Evolutionary conservation across 2,329 filamentous ascomycete genomes (phyloP), one percentile per base, ranked within the genome.

Genomic region (Lachnellula suecica): DNA sequence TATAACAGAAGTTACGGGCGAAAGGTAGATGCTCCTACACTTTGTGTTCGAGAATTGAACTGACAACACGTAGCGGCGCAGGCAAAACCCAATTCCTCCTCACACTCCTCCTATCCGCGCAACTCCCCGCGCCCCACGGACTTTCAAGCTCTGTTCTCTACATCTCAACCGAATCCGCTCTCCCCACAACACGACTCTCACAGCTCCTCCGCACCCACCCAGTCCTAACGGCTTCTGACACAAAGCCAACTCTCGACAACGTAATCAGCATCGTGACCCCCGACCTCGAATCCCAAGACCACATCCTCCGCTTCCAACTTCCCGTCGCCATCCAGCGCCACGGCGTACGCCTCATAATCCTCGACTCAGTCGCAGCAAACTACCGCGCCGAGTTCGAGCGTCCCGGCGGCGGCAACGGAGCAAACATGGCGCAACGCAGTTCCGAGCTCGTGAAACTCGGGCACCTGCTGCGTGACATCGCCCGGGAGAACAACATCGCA

Each of bases 31-130:
- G 6, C n/a, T 43, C 25, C 37, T 29, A 40, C 20, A 38, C 15
- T 13, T 34, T 6, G 23, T 23, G 48, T 24, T 31, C 23, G 24
- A 45, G 54, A 43, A 58, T 50, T 49, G n/a, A 24, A 40, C 58
- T 62, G 51, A 64, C 38, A 25, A 34, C 38, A 38, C 51, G 10
- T 25, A 88, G 85, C 66, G 94, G 92, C 63, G 89, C 86, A 59
- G 94, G 93, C 65, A 99, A 99, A 79, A 97, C 94, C 1, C 94
- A 99, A 70, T 84, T 97, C 65, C 85, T 97, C 24, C 81, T 97
- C 24, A 85, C 87, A 20, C 80, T 99, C 24, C 84, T 96, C 41
- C 84, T 97, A 29, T 81, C 92, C 27, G 86, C 87, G 15, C 94
- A 99, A 70, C 85, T 97, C 4, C 84, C 89, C 2, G 73, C 83